Evolutionary conservation across 1,139 yeast species (phyloP), one percentile per base, ranked within the genome.

Genomic region (Torulaspora pretoriensis): DNA sequence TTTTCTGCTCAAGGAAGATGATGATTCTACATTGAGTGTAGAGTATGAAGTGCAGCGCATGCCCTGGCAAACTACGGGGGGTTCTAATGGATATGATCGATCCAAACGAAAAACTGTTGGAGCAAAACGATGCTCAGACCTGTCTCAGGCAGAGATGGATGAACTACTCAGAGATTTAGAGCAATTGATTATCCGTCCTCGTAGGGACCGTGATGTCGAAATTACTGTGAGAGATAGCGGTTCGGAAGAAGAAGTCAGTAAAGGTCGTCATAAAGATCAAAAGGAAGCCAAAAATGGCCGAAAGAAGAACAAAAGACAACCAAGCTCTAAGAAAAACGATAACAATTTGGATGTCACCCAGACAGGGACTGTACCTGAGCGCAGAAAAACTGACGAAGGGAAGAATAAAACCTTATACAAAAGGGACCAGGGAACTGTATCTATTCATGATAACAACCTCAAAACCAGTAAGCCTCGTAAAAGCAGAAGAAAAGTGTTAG

Each of bases 1-100:
- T 19, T 43, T 43, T 22, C 40, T 43, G 8, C 36, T 43, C 10
- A 25, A 43, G 9, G 46, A 43, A 8, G 46, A 43, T 22, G 43
- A 39, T 10, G 46, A 35, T 10, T 3, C 9, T 12, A 8, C 12
- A 7, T 27, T 31, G 16, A 14, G 26, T 9, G 28, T 25, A 23
- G 17, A 12, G 12, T 29, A 35, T 23, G 40, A 42, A 23, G 31
- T 14, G 23, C 39, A 42, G 13, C 22, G 24, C 24, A 7, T 33
- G 8, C 38, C 38, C 12, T 38, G 26, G 43, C 34, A 30, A 7
- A n/a, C 24, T 16, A 16, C 16, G 13, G 26, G 8, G 19, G 8
- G 16, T 9, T 17, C 9, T n/a, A 16, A 16, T 14, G 16, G 10
- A 8, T 9, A 4, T 10, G 17, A n/a, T 9, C 25, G 24, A 17